phyloP scores from a whole-genome alignment of 768 basidiomycete genomes.

The Amanita brunnescens region DNA sequence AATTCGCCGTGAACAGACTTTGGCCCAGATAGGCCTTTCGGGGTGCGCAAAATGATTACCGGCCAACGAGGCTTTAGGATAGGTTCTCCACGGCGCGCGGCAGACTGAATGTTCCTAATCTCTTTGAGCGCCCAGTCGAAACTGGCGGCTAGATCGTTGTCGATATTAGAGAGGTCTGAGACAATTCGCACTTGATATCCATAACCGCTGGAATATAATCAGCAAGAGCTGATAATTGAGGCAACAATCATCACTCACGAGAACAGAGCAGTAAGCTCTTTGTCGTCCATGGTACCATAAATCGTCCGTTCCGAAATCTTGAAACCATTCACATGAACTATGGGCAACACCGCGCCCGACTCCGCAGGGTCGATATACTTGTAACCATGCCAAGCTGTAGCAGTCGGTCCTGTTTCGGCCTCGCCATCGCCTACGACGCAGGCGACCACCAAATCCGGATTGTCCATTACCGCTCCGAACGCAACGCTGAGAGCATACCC shows the following conservation, averaged over 20 bases:
- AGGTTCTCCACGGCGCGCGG: slow-evolving; percentile 68
- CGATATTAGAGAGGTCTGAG: slow-evolving; percentile 54
- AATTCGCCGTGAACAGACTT: slow-evolving; percentile 57
- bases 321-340: slow-evolving; percentile 82
- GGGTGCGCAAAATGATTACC: slow-evolving; percentile 75
- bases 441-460: slow-evolving; percentile 73
- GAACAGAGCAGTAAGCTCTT: slow-evolving; percentile 69
- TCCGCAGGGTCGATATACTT: slow-evolving; percentile 90
- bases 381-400: slow-evolving; percentile 75
- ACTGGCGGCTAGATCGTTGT: slow-evolving; percentile 71
- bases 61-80: slow-evolving; percentile 91
- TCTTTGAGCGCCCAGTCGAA: slow-evolving; percentile 75
- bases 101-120: slow-evolving; percentile 69
- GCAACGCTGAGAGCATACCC: slow-evolving; percentile 83
- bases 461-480: slow-evolving; percentile 88
- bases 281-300: slow-evolving; percentile 85
- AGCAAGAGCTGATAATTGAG: too few species aligned
- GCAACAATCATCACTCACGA: slow-evolving; percentile 37
- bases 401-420: slow-evolving; percentile 74
- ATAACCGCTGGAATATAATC: slow-evolving; percentile 44
- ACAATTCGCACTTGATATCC: slow-evolving; percentile 88
- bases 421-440: slow-evolving; percentile 89
- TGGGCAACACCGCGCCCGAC: slow-evolving; percentile 86
- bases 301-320: slow-evolving; percentile 90
- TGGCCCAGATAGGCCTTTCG: slow-evolving; percentile 76